A percentile compares a stretch with the other conserved stretches of the same genome.
Evolutionary conservation across 2,329 filamentous ascomycete genomes (phyloP).

Genomic region (Teratosphaeria nubilosa): DNA sequence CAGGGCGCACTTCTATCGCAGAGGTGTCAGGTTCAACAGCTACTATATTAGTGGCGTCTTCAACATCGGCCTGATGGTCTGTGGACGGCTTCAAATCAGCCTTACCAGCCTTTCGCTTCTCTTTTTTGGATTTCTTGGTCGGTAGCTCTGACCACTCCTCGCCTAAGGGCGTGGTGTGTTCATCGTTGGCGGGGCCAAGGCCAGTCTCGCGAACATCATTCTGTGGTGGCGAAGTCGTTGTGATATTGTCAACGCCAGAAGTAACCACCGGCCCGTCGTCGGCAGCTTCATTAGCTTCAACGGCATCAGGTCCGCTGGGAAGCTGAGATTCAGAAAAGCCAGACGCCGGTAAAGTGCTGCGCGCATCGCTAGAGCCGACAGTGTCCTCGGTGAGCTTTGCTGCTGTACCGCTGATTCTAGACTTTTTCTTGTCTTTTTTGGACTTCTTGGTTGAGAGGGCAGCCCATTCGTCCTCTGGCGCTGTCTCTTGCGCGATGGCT

Average conservation of each 20-base stretch:
- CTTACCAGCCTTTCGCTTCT: conserved; percentile 29
- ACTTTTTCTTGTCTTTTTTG: conserved; percentile 37
- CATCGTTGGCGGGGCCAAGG: background rate
- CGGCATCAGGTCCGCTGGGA: background rate
- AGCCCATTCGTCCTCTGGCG: conserved; percentile 12
- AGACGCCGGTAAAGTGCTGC: background rate
- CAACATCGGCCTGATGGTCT: background rate
- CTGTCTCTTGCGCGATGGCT: background rate
- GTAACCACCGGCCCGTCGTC: background rate
- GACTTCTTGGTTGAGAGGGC: conserved; percentile 21
- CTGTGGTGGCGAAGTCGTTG: background rate
- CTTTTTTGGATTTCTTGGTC: conserved; percentile 30
- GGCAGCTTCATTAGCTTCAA: background rate
- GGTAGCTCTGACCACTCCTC: conserved; percentile 12
- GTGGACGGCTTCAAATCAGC: background rate
- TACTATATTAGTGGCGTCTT: background rate
- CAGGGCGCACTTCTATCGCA: background rate
- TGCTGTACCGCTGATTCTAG: conserved; percentile 12
- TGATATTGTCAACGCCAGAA: background rate
- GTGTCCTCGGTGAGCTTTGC: background rate
- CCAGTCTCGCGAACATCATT: background rate
- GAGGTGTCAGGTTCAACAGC: background rate
- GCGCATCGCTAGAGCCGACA: background rate
- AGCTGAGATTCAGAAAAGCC: background rate
- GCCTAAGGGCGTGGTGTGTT: background rate